These are phyloP conservation scores for Colletotrichum sp. DNA, from an alignment of 2,329 filamentous ascomycete species.

Conservation along the genomic window DNA sequence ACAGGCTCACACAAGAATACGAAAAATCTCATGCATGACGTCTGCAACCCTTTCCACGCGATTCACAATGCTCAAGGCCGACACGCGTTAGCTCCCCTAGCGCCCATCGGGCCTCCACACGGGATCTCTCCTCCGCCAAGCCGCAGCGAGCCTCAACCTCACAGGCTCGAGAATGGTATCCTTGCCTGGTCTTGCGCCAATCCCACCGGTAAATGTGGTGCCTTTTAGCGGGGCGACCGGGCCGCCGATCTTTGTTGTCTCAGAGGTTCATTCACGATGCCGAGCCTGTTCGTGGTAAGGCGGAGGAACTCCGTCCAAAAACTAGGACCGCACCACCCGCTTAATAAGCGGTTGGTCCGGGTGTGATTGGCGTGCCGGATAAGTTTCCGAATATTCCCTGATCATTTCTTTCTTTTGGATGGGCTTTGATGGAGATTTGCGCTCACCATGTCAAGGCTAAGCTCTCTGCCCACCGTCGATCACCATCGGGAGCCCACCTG, in stretches of 20 bases:
- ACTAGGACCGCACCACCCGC: not conserved
- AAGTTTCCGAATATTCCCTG: not conserved
- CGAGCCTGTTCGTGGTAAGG: not conserved
- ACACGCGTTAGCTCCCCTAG: not conserved
- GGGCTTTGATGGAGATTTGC: not conserved
- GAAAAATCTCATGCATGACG: not conserved
- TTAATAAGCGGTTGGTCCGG: constrained; percentile 7
- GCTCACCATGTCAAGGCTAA: not conserved
- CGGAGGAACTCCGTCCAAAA: not conserved
- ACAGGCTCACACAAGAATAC: not conserved
- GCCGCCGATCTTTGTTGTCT: not conserved
- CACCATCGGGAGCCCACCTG: not conserved
- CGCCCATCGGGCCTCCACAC: not conserved
- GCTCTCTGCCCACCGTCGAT: not conserved
- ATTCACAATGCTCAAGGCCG: not conserved
- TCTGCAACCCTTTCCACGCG: not conserved
- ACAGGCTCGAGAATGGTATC: not conserved
- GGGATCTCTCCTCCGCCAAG: not conserved
- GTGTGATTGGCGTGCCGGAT: not conserved
- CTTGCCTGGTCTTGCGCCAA: not conserved
- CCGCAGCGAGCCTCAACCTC: not conserved
- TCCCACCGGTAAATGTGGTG: not conserved
- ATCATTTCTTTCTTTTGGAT: not conserved
- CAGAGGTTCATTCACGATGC: not conserved
- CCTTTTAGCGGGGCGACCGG: not conserved